A percentile compares a stretch with the other conserved stretches of the same genome.
Conservation (phyloP, 306 rosid genomes). For the Gleditsia sinensis region DNA sequence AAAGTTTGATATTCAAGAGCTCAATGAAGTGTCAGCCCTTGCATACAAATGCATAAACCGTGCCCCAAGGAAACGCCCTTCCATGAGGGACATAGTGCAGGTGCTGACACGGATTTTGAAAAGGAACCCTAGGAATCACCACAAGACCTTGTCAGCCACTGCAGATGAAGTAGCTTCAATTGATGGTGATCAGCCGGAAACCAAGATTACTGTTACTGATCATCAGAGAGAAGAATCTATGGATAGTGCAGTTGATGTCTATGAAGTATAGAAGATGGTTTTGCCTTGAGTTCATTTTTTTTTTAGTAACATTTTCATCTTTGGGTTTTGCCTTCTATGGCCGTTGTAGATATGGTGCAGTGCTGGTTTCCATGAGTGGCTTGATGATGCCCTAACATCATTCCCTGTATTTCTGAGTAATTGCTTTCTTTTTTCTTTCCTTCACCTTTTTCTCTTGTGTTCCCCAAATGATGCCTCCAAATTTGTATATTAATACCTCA, state of each 20-base stretch:
- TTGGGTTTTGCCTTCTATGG: slow-evolving; percentile 33
- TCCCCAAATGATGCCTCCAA: slow-evolving; percentile 32
- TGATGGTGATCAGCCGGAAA: slow-evolving; percentile 65
- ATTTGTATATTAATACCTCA: slow-evolving; percentile 44
- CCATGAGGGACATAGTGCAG: slow-evolving; percentile 93
- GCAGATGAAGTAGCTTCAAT: slow-evolving; percentile 66
- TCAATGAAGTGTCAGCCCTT: slow-evolving; percentile 84
- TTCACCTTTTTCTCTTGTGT: slow-evolving; percentile 33
- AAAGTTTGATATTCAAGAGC: slow-evolving; percentile 69
- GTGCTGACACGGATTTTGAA: slow-evolving; percentile 73
- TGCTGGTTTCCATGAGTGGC: slow-evolving; percentile 20
- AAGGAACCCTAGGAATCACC: slow-evolving; percentile 63
- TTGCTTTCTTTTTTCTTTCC: neutral
- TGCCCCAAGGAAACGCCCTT: slow-evolving; percentile 74
- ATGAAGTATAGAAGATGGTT: slow-evolving; percentile 63
- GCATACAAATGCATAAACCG: slow-evolving; percentile 88
- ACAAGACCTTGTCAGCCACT: slow-evolving; percentile 62
- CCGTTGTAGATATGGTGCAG: neutral
- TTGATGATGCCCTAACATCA: slow-evolving; percentile 36
- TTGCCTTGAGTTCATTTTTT: slow-evolving; percentile 15
- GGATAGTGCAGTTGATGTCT: slow-evolving; percentile 74
- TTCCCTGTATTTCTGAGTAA: slow-evolving; percentile 39
- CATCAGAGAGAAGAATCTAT: slow-evolving; percentile 83
- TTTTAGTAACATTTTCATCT: neutral
- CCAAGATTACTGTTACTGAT: slow-evolving; percentile 43